Evolutionary conservation across 352 stramenopile genomes (phyloP).

Genomic region (Phytophthora tentaculata): DNA sequence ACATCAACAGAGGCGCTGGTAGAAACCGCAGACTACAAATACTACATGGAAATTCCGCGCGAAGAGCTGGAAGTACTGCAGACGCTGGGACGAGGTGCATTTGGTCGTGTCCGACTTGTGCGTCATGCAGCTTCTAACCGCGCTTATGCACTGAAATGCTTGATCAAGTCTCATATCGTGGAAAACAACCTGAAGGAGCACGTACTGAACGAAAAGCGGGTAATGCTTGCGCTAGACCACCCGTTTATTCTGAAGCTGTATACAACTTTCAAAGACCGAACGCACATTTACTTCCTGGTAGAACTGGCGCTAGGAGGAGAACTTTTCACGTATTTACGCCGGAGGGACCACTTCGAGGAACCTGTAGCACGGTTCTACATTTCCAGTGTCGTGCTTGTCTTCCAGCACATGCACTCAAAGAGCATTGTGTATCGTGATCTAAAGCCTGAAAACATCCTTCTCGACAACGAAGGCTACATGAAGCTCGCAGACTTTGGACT

Average conservation of each 20-base stretch:
- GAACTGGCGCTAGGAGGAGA: conserved; percentile 92
- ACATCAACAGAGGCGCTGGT: conserved; percentile 43
- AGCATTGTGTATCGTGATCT: conserved; percentile 92
- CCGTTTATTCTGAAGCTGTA: conserved; percentile 93
- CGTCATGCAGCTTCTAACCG: conserved; percentile 67
- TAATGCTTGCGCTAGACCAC: conserved; percentile 90
- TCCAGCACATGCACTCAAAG: conserved; percentile 91
- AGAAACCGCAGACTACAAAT: conserved; percentile 67
- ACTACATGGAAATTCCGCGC: conserved; percentile 72
- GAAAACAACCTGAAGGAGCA: conserved; percentile 93
- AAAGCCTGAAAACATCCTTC: conserved; percentile 91
- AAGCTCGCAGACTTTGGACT: conserved; percentile 94
- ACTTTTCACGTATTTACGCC: conserved; percentile 92
- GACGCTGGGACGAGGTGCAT: conserved; percentile 84
- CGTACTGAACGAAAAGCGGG: conserved; percentile 91
- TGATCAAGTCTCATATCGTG: conserved; percentile 92
- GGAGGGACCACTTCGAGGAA: conserved; percentile 76
- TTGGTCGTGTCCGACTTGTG: conserved; percentile 91
- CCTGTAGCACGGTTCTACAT: conserved; percentile 88
- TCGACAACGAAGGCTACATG: conserved; percentile 87
- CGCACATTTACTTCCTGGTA: conserved; percentile 92
- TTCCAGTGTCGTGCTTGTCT: conserved; percentile 89
- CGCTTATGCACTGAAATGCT: conserved; percentile 92
- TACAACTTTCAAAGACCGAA: conserved; percentile 90
- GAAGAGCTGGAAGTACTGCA: conserved; percentile 82